Evolutionary conservation across 352 stramenopile genomes (phyloP).

Genomic region (Saprolegnia parasitica): DNA sequence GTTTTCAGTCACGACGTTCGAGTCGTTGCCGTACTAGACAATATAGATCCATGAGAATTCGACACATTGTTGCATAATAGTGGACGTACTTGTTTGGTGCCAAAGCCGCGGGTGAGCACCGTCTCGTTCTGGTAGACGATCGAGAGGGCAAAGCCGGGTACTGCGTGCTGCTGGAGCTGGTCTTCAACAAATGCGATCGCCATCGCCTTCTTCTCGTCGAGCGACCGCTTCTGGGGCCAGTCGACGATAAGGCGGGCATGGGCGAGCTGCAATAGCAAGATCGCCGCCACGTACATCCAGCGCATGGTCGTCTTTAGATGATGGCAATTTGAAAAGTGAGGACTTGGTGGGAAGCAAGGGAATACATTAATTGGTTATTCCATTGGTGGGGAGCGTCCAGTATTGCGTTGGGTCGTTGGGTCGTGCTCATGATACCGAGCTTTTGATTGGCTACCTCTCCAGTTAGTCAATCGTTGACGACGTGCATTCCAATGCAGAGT

Average conservation of each 20-base stretch:
- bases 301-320: too few species aligned
- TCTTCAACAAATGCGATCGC: conserved; percentile 20
- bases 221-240: background rate
- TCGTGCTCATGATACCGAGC: too few species aligned
- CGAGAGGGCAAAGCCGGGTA: conserved; percentile 8
- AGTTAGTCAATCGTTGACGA: too few species aligned
- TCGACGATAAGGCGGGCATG: background rate
- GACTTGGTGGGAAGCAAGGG: too few species aligned
- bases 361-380: too few species aligned
- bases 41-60: background rate
- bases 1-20: conserved; percentile 37
- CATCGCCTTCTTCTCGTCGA: conserved; percentile 18
- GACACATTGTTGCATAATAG: too few species aligned
- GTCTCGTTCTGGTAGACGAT: conserved; percentile 27
- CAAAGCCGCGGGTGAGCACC: conserved; percentile 17
- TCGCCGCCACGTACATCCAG: too few species aligned
- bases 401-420: too few species aligned
- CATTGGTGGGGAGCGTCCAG: too few species aligned
- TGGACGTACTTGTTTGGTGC: conserved; percentile 13
- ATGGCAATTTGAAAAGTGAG: too few species aligned
- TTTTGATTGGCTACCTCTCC: too few species aligned
- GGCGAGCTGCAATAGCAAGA: background rate
- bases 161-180: background rate
- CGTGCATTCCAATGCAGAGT: too few species aligned
- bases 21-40: conserved; percentile 20